phyloP scores from a whole-genome alignment of 2,329 filamentous ascomycete species.

The Alternaria metachromatica region DNA sequence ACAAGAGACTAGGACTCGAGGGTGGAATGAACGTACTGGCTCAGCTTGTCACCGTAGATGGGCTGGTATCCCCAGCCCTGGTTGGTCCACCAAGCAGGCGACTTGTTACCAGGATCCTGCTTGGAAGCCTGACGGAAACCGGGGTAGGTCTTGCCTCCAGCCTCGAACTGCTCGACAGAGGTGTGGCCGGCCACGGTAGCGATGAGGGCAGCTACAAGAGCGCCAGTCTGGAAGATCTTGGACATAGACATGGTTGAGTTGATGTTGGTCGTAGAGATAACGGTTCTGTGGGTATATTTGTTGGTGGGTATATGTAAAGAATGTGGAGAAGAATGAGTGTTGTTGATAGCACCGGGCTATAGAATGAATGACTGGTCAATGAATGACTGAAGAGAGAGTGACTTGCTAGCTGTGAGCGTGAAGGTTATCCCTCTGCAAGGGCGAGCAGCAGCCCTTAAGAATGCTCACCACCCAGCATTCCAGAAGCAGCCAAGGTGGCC shows the following conservation, averaged over 20 bases:
- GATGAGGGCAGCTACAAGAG: constrained; percentile 37
- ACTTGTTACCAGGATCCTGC: constrained; percentile 32
- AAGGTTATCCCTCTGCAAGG: constrained; percentile 1
- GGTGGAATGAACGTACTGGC: constrained; percentile 12
- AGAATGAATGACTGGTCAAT: constrained; percentile 33
- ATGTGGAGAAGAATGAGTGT: constrained; percentile 19
- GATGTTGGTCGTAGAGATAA: not conserved
- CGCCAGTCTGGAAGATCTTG: constrained; percentile 35
- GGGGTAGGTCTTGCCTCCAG: constrained; percentile 37
- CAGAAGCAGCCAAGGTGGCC: not conserved
- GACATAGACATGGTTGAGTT: constrained; percentile 25
- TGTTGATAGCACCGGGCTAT: constrained; percentile 40
- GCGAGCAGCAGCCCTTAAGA: constrained; percentile 24
- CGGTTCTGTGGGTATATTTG: not conserved
- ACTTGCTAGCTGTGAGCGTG: constrained; percentile 22
- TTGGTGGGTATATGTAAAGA: constrained; percentile 14
- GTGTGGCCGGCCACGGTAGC: constrained; percentile 36
- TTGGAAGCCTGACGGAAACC: constrained; percentile 38
- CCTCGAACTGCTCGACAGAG: constrained; percentile 33
- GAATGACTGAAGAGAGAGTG: constrained; percentile 32
- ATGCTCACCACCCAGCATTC: not conserved
- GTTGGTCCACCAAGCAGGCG: constrained; percentile 43
- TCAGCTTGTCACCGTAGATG: constrained; percentile 35
- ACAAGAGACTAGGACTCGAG: no score
- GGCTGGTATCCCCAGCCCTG: constrained; percentile 44